Percentiles rank a stretch among this genome's conserved stretches.
phyloP scores from a whole-genome alignment of 345 rosid species.

The Lepidium aucheri region DNA sequence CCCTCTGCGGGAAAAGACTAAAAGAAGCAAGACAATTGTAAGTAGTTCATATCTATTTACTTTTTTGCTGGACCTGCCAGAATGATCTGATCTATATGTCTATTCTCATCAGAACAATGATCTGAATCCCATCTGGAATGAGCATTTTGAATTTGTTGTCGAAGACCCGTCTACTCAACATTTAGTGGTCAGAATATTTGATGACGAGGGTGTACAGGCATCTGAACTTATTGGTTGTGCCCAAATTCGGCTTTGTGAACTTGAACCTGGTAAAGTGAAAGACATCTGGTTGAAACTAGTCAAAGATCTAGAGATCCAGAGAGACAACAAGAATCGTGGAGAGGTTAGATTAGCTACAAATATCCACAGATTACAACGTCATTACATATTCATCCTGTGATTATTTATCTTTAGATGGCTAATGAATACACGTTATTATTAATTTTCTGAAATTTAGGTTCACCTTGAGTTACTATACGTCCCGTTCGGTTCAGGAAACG shows the following conservation, averaged over 20 bases:
- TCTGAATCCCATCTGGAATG: constrained; percentile 97
- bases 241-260: constrained; percentile 63
- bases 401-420: background rate
- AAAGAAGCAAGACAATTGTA: constrained; percentile 84
- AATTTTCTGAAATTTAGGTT: constrained; percentile 45
- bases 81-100: constrained; percentile 4
- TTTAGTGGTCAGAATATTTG: constrained; percentile 76
- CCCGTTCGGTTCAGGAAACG: constrained; percentile 67
- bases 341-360: constrained; percentile 43
- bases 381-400: background rate
- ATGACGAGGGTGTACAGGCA: constrained; percentile 91
- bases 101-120: constrained; percentile 66
- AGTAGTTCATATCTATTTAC: constrained; percentile 15
- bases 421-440: background rate
- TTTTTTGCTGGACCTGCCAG: background rate
- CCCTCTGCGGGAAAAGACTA: constrained; percentile 68
- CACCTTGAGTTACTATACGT: constrained; percentile 88
- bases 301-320: constrained; percentile 91
- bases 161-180: constrained; percentile 93
- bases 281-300: constrained; percentile 97
- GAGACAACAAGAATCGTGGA: constrained; percentile 89
- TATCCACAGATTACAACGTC: background rate
- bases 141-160: constrained; percentile 80
- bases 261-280: constrained; percentile 96
- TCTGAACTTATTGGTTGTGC: constrained; percentile 87